phyloP scores from a whole-genome alignment of 164 flowering plant genomes.

The Vitis rupestris region DNA sequence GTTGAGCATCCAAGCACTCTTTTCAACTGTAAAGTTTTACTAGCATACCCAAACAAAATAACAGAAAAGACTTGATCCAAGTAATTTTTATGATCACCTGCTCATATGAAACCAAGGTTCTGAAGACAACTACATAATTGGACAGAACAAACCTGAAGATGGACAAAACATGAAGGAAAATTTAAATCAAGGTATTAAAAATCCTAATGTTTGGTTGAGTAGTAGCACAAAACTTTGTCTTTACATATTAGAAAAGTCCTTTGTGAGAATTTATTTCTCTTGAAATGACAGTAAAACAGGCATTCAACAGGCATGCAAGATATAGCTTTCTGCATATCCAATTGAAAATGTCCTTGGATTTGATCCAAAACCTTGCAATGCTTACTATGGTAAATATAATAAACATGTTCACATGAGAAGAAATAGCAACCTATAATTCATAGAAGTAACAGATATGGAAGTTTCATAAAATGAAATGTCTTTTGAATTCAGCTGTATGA shows the following conservation, averaged over 20 bases:
- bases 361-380: too few species aligned
- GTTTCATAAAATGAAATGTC: too few species aligned
- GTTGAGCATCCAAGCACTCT: constrained; percentile 19
- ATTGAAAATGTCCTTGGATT: too few species aligned
- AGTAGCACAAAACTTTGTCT: neutral
- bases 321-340: too few species aligned
- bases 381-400: too few species aligned
- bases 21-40: constrained; percentile 10
- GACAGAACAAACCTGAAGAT: constrained; percentile 81
- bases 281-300: too few species aligned
- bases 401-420: too few species aligned
- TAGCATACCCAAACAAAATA: constrained; percentile 7
- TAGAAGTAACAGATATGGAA: too few species aligned
- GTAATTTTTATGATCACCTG: constrained; percentile 52
- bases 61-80: neutral
- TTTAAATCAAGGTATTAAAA: neutral
- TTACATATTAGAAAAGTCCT: neutral
- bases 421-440: too few species aligned
- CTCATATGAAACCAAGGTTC: constrained; percentile 66
- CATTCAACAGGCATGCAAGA: too few species aligned
- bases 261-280: too few species aligned
- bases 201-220: neutral
- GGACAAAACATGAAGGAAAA: constrained; percentile 5
- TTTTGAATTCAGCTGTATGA: too few species aligned
- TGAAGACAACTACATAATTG: constrained; percentile 79